Evolutionary conservation across 1,284 basidiomycete species (phyloP), one percentile per base, ranked within the genome.

Genomic region (Cryptococcus sp.): DNA sequence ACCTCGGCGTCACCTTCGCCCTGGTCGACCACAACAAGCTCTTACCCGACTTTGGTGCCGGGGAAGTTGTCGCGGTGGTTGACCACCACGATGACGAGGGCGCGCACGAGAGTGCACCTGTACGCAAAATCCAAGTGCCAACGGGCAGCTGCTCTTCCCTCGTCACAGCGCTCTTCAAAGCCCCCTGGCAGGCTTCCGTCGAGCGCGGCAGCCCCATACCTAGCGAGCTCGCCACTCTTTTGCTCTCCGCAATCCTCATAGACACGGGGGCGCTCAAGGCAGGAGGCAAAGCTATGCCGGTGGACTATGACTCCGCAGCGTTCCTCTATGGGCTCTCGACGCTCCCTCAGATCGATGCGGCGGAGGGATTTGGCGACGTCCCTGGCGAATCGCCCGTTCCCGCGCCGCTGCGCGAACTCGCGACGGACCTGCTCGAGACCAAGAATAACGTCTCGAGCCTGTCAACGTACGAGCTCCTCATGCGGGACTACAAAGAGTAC

Each of bases 401-500:
- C 11, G 7, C 40, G 6, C 24, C 65, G 1, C 58, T 80, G 6
- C 55, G 56, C 2, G 73, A 78, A 0, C 82, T 88, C 23, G 79
- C 82, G 6, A 64, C 73, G 6, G 76, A 78, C 0, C 82, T 97
- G 7, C 67, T 72, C 8, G 67, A 75, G 1, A 83, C 83, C 75
- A 98, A 98, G 72, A 70, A 68, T 4, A 83, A 87, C 59, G 80
- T 97, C 9, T 82, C 83, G 0, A 82, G 85, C 59, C 81, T 98
- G 24, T 79, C 78, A 36, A 84, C 85, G 0, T 79, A 83, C 48
- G 91, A 97, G 66, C 83, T 97, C 28, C 81, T 98, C 4, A 80
- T 88, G 18, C 80, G 95, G 18, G 95, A 98, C 76, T 98, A 94
- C 81, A 98, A 98, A 75, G 86, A 94, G 67, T 94, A 91, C 71